Evolutionary conservation across 805 yeast genomes (phyloP).

Genomic region (Lachancea lanzarotensis): DNA sequence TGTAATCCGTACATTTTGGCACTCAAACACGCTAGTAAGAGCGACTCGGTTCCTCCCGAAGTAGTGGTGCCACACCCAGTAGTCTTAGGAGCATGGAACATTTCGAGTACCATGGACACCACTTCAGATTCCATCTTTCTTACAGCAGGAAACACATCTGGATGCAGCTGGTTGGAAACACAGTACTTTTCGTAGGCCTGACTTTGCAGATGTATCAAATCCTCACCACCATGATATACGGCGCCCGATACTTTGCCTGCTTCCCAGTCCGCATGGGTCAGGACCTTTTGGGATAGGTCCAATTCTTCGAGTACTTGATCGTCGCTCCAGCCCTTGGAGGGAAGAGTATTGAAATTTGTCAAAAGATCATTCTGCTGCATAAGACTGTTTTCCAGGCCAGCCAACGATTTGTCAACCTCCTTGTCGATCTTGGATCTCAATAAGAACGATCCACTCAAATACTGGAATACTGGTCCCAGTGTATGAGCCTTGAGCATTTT

Average conservation of each 20-base stretch:
- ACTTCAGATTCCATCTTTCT: conserved; percentile 95
- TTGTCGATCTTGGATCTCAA: conserved; percentile 49
- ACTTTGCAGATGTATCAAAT: conserved; percentile 65
- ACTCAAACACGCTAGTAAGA: conserved; percentile 76
- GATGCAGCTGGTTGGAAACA: conserved; percentile 92
- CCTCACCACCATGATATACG: conserved; percentile 92
- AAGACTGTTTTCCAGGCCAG: conserved; percentile 48
- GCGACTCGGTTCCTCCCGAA: conserved; percentile 93
- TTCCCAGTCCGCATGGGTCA: conserved; percentile 76
- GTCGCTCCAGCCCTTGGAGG: conserved; percentile 50
- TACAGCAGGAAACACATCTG: conserved; percentile 94
- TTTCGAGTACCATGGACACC: conserved; percentile 76
- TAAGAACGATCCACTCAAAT: conserved; percentile 44
- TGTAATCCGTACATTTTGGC: conserved; percentile 72
- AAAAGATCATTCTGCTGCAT: conserved; percentile 47
- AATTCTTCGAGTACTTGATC: conserved; percentile 45
- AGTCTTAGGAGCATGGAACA: conserved; percentile 71
- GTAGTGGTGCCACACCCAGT: conserved; percentile 67
- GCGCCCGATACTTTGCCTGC: conserved; percentile 89
- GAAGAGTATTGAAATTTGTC: conserved; percentile 44
- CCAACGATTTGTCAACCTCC: conserved; percentile 47
- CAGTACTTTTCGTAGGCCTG: conserved; percentile 69
- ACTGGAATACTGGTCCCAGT: conserved; percentile 26
- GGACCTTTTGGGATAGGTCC: conserved; percentile 35
- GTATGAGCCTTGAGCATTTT: conserved; percentile 13